Conservation (phyloP, 2,329 filamentous ascomycete species). For the Moelleriella libera region DNA sequence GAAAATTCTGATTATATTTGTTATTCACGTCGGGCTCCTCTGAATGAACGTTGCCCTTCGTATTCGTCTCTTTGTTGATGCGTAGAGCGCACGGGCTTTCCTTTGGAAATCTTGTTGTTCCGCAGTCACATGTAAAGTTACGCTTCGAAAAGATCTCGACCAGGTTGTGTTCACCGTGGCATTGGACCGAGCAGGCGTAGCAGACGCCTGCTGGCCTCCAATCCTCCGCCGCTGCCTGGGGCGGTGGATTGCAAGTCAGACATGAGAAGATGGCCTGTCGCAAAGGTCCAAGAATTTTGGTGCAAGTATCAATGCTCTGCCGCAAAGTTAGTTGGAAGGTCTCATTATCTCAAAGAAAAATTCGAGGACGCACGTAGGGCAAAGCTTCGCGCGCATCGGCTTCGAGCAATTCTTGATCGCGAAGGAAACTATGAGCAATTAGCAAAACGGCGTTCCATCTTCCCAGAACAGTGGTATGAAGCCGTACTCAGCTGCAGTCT, state of each 20-base stretch:
- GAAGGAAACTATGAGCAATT: slow-evolving; percentile 54
- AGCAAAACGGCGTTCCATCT: neutral
- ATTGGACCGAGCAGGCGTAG: slow-evolving; percentile 93
- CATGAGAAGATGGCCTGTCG: slow-evolving; percentile 87
- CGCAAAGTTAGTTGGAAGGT: slow-evolving; percentile 7
- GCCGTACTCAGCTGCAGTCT: slow-evolving; percentile 58
- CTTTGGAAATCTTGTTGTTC: slow-evolving; percentile 63
- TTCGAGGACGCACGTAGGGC: slow-evolving; percentile 57
- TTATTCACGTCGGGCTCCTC: slow-evolving; percentile 62
- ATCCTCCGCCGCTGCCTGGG: slow-evolving; percentile 39
- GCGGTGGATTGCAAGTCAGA: slow-evolving; percentile 80
- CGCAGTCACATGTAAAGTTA: slow-evolving; percentile 93
- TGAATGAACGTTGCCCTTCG: slow-evolving; percentile 62
- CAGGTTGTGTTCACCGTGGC: slow-evolving; percentile 86
- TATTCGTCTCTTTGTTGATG: slow-evolving; percentile 55
- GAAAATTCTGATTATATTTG: slow-evolving; percentile 91
- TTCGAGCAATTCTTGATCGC: slow-evolving; percentile 79
- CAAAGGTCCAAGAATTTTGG: slow-evolving; percentile 73
- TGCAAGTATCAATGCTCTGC: slow-evolving; percentile 88
- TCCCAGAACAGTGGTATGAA: neutral
- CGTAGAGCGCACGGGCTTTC: slow-evolving; percentile 65
- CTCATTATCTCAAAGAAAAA: neutral
- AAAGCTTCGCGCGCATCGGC: slow-evolving; percentile 89
- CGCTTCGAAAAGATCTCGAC: slow-evolving; percentile 95
- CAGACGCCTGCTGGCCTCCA: slow-evolving; percentile 63